phyloP scores from a whole-genome alignment of 306 rosid genomes.

The Acacia confusa region DNA sequence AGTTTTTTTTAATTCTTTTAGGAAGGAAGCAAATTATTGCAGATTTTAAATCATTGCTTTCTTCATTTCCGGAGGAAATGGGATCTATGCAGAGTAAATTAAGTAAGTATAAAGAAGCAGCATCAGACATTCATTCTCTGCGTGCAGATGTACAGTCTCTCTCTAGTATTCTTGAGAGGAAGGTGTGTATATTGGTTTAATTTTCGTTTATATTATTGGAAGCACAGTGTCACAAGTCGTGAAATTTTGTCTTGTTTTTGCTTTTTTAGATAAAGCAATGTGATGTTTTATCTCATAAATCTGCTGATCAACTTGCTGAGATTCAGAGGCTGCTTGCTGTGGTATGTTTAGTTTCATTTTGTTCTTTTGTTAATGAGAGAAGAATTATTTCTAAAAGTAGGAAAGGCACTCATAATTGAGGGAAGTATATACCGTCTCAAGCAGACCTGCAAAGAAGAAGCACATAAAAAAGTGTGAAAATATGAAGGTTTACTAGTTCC shows the following conservation, averaged over 20 bases:
- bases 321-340: conserved; percentile 58
- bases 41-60: conserved; percentile 78
- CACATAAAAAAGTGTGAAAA: neutral
- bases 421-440: neutral
- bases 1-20: conserved; percentile 41
- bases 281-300: conserved; percentile 53
- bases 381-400: neutral
- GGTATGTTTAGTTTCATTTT: conserved; percentile 52
- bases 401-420: neutral
- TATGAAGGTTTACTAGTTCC: neutral
- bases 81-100: conserved; percentile 82
- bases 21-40: conserved; percentile 88
- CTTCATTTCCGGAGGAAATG: conserved; percentile 96
- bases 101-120: conserved; percentile 79
- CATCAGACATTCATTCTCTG: conserved; percentile 82
- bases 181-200: conserved; percentile 54
- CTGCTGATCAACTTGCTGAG: conserved; percentile 65
- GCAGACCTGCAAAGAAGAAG: neutral
- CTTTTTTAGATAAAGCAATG: conserved; percentile 69
- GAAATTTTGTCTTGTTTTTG: neutral
- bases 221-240: conserved; percentile 30
- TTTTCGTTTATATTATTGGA: conserved; percentile 15
- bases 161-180: conserved; percentile 72
- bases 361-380: neutral
- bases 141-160: conserved; percentile 84